Evolutionary conservation across 352 stramenopile species (phyloP).

Genomic region (Pythium brassicae): DNA sequence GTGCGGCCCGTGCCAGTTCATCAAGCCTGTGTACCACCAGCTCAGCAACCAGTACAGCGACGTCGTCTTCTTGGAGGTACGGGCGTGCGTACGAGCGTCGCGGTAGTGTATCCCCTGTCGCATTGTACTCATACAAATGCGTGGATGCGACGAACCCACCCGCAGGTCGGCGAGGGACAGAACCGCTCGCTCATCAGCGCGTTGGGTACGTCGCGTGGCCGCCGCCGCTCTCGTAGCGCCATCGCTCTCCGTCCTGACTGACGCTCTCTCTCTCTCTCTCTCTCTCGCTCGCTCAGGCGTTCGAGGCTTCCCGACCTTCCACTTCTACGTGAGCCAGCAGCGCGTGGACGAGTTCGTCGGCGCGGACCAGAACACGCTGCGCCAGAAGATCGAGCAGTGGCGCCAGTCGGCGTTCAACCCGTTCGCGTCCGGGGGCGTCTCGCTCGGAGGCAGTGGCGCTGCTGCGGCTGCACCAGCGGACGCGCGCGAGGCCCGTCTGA

Average conservation of each 20-base stretch:
- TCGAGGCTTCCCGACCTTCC: constrained; percentile 87
- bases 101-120: too few relatives aligned
- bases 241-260: too few relatives aligned
- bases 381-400: constrained; percentile 87
- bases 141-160: too few relatives aligned
- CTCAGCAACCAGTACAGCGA: constrained; percentile 78
- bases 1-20: constrained; percentile 82
- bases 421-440: constrained; percentile 70
- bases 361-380: constrained; percentile 77
- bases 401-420: constrained; percentile 83
- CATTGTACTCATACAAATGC: too few relatives aligned
- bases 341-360: constrained; percentile 88
- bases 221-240: not conserved
- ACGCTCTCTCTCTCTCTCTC: not conserved
- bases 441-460: constrained; percentile 35
- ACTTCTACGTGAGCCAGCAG: constrained; percentile 86
- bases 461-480: constrained; percentile 24
- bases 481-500: constrained; percentile 75
- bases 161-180: constrained; percentile 68
- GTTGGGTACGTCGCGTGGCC: constrained; percentile 28
- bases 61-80: constrained; percentile 83
- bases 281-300: constrained; percentile 29
- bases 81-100: not conserved
- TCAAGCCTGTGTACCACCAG: constrained; percentile 82
- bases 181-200: constrained; percentile 80